phyloP scores from a whole-genome alignment of 129 eudicot genomes.

The Tanacetum coccineum region DNA sequence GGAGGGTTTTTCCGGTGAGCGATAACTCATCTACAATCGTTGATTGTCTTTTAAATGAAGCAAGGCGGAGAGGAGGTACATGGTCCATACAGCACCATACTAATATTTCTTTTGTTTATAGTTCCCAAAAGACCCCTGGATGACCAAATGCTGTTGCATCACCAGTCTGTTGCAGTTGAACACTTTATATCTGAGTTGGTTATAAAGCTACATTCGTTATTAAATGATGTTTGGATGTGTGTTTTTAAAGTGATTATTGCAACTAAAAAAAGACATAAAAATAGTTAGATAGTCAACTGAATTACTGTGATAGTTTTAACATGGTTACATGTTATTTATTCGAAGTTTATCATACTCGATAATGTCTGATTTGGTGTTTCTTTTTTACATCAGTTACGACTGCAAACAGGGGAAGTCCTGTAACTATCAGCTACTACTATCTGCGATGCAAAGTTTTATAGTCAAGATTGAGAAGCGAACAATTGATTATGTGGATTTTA shows the following conservation, averaged over 20 bases:
- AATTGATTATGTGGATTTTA: slow-evolving; percentile 53
- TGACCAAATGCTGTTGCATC: neutral
- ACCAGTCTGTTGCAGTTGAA: neutral
- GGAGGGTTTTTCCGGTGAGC: slow-evolving; percentile 92
- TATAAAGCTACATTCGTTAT: neutral
- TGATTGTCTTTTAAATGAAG: slow-evolving; percentile 81
- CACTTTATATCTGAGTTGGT: neutral
- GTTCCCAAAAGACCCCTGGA: neutral
- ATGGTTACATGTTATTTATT: neutral
- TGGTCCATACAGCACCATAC: slow-evolving; percentile 17
- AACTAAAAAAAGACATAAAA: neutral
- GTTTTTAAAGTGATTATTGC: neutral
- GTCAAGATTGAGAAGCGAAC: slow-evolving; percentile 74
- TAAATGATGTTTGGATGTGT: slow-evolving; percentile 2
- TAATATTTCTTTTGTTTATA: neutral
- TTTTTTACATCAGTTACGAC: slow-evolving; percentile 46
- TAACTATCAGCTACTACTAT: slow-evolving; percentile 56
- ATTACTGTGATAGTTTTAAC: neutral
- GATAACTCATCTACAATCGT: slow-evolving; percentile 76
- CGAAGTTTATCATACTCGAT: neutral
- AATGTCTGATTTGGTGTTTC: neutral
- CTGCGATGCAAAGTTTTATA: slow-evolving; percentile 50
- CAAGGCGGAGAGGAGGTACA: slow-evolving; percentile 71
- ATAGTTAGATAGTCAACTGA: too few species aligned
- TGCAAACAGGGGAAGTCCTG: slow-evolving; percentile 87